Percentiles rank a stretch among this genome's conserved stretches.
Conservation (phyloP, 345 rosid species). For the Aquilaria yunnanensis region DNA sequence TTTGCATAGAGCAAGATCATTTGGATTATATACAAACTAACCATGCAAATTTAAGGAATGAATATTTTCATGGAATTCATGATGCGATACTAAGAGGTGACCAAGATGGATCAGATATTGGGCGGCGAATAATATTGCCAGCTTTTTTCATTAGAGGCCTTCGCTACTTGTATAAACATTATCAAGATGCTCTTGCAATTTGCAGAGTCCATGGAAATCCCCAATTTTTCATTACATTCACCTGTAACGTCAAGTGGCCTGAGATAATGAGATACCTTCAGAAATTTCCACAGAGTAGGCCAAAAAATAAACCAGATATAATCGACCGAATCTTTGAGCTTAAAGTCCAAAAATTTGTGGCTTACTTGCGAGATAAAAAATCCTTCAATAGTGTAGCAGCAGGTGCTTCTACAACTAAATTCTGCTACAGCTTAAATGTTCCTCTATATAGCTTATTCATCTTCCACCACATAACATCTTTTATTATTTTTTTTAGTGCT, state of each 20-base stretch:
- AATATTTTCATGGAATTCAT: not conserved
- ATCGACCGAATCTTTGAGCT: not conserved
- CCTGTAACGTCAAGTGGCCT: not conserved
- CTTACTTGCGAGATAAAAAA: not conserved
- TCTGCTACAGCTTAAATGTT: not conserved
- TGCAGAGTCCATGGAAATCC: not conserved
- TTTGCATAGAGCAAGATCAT: not conserved
- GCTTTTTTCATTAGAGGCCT: not conserved
- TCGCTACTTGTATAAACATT: not conserved
- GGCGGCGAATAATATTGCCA: not conserved
- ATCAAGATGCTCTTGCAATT: not conserved
- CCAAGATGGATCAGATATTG: not conserved
- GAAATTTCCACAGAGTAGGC: not conserved
- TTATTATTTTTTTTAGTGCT: not conserved
- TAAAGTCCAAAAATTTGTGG: not conserved
- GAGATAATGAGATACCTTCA: not conserved
- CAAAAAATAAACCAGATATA: not conserved
- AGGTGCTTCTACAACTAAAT: not conserved
- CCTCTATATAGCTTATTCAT: not conserved
- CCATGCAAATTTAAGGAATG: not conserved
- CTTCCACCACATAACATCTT: too few species aligned
- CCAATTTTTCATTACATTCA: not conserved
- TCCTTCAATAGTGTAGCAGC: not conserved
- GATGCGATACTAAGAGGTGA: not conserved
- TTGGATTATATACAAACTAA: not conserved